Evolutionary conservation across 1,139 yeast species (phyloP), one percentile per base, ranked within the genome.

Genomic region (Torulaspora pretoriensis): DNA sequence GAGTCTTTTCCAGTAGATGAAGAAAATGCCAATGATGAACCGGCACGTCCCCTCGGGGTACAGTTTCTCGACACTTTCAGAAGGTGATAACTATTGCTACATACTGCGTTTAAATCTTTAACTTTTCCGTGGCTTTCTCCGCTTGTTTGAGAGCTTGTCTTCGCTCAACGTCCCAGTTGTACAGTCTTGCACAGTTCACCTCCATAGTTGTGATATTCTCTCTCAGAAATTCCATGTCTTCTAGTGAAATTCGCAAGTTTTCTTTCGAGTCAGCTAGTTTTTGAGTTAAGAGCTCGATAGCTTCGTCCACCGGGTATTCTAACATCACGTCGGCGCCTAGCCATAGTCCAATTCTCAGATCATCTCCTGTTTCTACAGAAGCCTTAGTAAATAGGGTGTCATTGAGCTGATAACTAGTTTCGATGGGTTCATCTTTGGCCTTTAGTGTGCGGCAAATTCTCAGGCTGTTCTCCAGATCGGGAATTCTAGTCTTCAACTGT

Each of bases 291-390:
- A 94, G 72, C 25, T 72, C 81, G 40, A 81, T 75, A 1, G 98
- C 98, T 63, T 92, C 98, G 36, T 78, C 84, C 29, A 88, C 72
- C 4, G 96, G 90, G 63, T 92, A 92, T 63, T 92, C 98, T 59
- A 94, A 73, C 98, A 92, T 92, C 14, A 92, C 94, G 59, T 90
- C 96, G 1, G 99, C 97, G 8, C 99, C 99, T 16, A 92, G 74
- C 98, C 98, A 92, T 44, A 92, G 73, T 52, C 80, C 80, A 1
- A 92, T 98, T 13, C 71, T 71, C 36, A 57, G 44, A 10, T 49
- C 54, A 40, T 84, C 78, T 1, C 74, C 66, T n/a, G 79, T 73
- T 14, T 73, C 71, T 30, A 92, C 74, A 29, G 74, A 74, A 2
- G 98, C 98, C 50, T 80, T 80, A 12, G 97, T 84, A 62, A 81